Percentiles rank a stretch among this genome's conserved stretches.
phyloP scores from a whole-genome alignment of 139 green algal genomes.

The Chlamydomonas sp. region DNA sequence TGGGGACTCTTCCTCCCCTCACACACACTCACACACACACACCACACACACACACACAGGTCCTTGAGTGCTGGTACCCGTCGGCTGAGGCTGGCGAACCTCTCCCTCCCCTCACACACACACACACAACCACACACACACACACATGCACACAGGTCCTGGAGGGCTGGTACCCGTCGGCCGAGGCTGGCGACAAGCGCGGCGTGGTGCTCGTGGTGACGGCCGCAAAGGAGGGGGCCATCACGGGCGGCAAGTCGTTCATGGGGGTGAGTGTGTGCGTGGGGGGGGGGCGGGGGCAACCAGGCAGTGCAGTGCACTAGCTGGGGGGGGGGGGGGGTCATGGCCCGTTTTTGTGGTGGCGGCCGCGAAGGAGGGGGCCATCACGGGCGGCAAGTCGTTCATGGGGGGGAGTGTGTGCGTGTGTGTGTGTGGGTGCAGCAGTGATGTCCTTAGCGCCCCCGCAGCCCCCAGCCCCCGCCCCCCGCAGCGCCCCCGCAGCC shows the following conservation, averaged over 20 bases:
- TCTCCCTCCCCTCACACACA: too few species aligned
- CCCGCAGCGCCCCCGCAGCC: too few species aligned
- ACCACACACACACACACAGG: background rate
- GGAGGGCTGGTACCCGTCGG: constrained; percentile 78
- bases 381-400: constrained; percentile 4
- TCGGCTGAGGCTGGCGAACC: too few species aligned
- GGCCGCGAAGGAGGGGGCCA: constrained; percentile 58
- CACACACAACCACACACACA: too few species aligned
- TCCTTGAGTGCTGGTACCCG: too few species aligned
- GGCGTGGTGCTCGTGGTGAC: constrained; percentile 91
- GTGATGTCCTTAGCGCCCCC: too few species aligned
- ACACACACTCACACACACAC: background rate
- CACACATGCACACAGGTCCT: constrained; percentile 60
- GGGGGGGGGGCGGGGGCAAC: too few species aligned
- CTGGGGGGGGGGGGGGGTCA: too few species aligned
- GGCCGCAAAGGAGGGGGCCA: constrained; percentile 58
- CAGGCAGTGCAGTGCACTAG: too few species aligned
- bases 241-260: constrained; percentile 4
- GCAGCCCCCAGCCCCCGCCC: too few species aligned
- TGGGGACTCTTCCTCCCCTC: too few species aligned
- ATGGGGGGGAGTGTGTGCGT: constrained; percentile 2
- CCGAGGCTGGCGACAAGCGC: constrained; percentile 72
- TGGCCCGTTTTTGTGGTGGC: constrained; percentile 94
- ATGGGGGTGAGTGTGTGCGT: constrained; percentile 5
- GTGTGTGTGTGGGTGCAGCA: too few species aligned